phyloP scores from a whole-genome alignment of 768 basidiomycete genomes.

The Tricholoma terreum region DNA sequence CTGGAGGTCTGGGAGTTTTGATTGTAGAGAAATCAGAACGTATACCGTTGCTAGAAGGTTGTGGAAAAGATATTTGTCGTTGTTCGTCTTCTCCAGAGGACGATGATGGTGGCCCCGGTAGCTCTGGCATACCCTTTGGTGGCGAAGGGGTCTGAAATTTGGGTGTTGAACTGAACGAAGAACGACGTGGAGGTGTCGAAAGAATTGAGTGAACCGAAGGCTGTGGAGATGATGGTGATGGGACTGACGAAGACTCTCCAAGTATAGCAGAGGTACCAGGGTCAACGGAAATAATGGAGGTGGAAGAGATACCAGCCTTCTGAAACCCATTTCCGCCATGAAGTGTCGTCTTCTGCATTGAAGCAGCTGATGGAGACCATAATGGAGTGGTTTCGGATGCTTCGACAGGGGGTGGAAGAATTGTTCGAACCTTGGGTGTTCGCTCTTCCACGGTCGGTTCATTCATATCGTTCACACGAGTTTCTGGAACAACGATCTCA shows the following conservation, averaged over 20 bases:
- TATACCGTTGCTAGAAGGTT: conserved; percentile 5
- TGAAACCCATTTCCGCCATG: conserved; percentile 16
- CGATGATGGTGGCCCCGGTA: conserved; percentile 64
- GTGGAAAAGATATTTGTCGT: conserved; percentile 5
- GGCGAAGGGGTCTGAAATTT: conserved; percentile 66
- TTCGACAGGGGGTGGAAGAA: conserved; percentile 8
- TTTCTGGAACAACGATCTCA: not conserved
- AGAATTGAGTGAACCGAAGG: conserved; percentile 16
- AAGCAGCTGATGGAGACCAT: conserved; percentile 8
- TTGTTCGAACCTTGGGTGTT: conserved; percentile 19
- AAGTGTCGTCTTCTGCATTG: not conserved
- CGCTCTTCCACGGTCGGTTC: conserved; percentile 19
- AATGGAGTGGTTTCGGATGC: conserved; percentile 10
- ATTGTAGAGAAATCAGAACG: conserved; percentile 11
- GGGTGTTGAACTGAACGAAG: conserved; percentile 39
- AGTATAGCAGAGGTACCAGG: not conserved
- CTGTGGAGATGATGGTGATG: conserved; percentile 25
- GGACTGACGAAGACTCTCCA: conserved; percentile 22
- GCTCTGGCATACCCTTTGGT: conserved; percentile 57
- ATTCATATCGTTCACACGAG: not conserved
- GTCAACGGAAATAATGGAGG: not conserved
- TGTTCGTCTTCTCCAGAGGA: conserved; percentile 38
- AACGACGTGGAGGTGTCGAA: conserved; percentile 47
- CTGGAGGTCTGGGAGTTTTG: conserved; percentile 33
- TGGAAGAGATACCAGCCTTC: not conserved